Evolutionary conservation across 192 early-diverging fungal genomes (phyloP).

Genomic region (Obelidium mucronatum): DNA sequence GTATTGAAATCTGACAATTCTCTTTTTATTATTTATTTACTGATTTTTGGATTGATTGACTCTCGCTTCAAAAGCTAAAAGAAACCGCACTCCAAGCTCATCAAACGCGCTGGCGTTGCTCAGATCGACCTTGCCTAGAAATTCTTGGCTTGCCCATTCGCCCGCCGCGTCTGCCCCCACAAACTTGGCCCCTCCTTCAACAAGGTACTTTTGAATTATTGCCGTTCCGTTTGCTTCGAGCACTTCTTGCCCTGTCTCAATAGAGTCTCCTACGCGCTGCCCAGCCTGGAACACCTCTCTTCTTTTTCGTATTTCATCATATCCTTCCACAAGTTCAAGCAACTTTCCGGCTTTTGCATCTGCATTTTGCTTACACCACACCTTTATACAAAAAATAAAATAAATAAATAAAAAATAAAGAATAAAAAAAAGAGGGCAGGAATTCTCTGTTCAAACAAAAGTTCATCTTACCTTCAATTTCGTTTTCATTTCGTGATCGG

Average conservation of each 20-base stretch:
- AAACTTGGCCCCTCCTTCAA: background rate
- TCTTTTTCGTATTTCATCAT: constrained; percentile 29
- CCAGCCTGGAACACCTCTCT: constrained; percentile 31
- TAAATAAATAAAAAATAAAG: no score
- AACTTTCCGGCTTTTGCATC: constrained; percentile 29
- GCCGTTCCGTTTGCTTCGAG: constrained; percentile 30
- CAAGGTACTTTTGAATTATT: constrained; percentile 28
- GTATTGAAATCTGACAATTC: background rate
- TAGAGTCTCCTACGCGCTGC: constrained; percentile 34
- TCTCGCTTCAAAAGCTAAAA: background rate
- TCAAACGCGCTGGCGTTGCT: constrained; percentile 17
- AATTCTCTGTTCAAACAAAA: no score
- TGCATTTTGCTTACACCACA: constrained; percentile 27
- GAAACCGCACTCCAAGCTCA: background rate
- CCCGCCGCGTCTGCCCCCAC: background rate
- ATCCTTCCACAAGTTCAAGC: constrained; percentile 14
- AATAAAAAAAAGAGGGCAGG: no score
- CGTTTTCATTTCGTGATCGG: constrained; percentile 16
- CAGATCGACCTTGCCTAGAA: constrained; percentile 8
- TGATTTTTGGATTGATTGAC: background rate
- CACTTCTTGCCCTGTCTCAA: constrained; percentile 28
- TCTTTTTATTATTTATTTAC: background rate
- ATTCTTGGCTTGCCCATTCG: constrained; percentile 13
- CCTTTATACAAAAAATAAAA: no score
- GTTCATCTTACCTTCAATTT: no score